Evolutionary conservation across 2,329 filamentous ascomycete genomes (phyloP).

Genomic region (Aspergillus aculeatus): DNA sequence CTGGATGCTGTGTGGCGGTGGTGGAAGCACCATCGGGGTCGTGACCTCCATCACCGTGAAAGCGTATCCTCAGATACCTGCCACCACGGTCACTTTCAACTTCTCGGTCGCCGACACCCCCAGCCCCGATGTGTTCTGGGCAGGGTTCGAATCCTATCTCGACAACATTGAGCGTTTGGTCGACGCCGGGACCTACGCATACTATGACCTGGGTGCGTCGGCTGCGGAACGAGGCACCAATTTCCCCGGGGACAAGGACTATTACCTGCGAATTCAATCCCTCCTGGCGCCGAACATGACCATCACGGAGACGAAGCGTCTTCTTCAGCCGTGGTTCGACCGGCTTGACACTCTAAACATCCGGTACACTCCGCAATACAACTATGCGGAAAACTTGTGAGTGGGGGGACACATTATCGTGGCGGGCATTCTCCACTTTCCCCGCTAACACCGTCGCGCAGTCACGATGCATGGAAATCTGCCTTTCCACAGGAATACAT

Average conservation of each 20-base stretch:
- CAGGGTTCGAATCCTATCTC: conserved; percentile 17
- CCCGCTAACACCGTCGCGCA: neutral
- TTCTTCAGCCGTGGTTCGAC: conserved; percentile 23
- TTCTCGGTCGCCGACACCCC: conserved; percentile 22
- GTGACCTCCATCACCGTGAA: conserved; percentile 39
- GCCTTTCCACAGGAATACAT: conserved; percentile 23
- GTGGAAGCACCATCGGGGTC: conserved; percentile 52
- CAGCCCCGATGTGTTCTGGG: conserved; percentile 18
- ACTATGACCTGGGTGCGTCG: conserved; percentile 23
- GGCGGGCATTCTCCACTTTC: neutral
- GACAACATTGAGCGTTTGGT: conserved; percentile 22
- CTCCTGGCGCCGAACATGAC: conserved; percentile 25
- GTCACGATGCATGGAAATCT: conserved; percentile 20
- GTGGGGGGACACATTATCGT: neutral
- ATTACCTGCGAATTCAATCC: conserved; percentile 27
- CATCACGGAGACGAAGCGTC: conserved; percentile 17
- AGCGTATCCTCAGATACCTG: conserved; percentile 18
- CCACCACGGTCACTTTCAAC: conserved; percentile 25
- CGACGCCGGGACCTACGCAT: conserved; percentile 24
- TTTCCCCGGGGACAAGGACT: conserved; percentile 20
- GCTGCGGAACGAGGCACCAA: conserved; percentile 14
- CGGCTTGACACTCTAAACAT: conserved; percentile 19
- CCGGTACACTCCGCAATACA: conserved; percentile 21
- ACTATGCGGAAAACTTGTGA: conserved; percentile 25
- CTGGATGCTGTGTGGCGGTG: conserved; percentile 55